Base-by-base conservation (phyloP, 495 filamentous ascomycete genomes). In the Aspergillus taichungensis region DNA sequence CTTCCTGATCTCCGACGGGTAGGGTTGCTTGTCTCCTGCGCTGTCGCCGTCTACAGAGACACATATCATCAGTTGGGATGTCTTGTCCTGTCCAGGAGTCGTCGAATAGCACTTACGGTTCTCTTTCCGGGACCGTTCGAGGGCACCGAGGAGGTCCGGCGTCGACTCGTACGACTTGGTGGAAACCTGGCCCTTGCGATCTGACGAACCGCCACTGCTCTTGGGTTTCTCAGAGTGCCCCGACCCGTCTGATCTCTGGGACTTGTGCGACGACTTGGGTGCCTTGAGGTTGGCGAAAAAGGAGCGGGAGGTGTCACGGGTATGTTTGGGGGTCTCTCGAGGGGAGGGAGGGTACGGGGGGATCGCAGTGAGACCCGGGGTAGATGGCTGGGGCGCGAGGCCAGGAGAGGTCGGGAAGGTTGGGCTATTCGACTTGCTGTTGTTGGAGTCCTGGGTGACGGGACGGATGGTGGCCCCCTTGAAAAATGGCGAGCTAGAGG, bases 251-350 rank as follows among this genome's bases (percentile, higher is more conserved):
- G 67, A 73, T 31, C 58, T 55, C 28, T 66, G 66, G 34, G 63
- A 35, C 33, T 55, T 60, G 28, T 72, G 71, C 0, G 76, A 79
- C 8, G 74, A 72, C 41, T 75, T 79, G 0, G 76, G 69, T 14
- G 74, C 73, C 46, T 75, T 75, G 44, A 78, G 60, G 40, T 69
- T 79, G 14, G 74, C 65, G 46, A 82, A 82, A 36, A 80, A 76
- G 3, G 74, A 74, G 43, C 65, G 73, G 6, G 76, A 78, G 5
- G 66, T 58, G 44, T 79, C 76, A 44, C 75, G 67, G n/a, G 59
- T 53, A 45, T 75, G 76, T 50, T 70, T 76, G 3, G 68, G 56
- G 12, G 65, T 62, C 8, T 66, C 61, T 42, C 62, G 72, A 3
- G 73, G 69, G 7, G 72, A 77, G 6, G 75, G 65, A 31, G 76